Conservation (phyloP, 371 early-diverging fungal genomes). For the Conidiobolus incongruus region DNA sequence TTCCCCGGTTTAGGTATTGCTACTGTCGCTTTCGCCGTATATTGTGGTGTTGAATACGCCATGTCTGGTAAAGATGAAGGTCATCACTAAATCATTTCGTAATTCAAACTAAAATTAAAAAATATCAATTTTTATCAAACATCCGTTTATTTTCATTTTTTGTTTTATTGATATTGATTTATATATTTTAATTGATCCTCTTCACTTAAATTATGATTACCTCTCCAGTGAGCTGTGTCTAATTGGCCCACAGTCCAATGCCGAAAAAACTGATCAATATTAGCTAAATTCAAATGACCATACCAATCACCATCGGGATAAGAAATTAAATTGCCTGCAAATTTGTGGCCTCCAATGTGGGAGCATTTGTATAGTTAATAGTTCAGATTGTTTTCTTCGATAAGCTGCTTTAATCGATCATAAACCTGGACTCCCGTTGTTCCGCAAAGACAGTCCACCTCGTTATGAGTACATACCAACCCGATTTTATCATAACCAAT, state of each 20-base stretch:
- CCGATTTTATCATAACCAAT: too few species aligned
- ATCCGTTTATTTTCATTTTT: too few species aligned
- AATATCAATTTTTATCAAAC: too few species aligned
- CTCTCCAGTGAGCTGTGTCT: background rate
- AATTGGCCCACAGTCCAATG: background rate
- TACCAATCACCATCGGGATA: constrained; percentile 1
- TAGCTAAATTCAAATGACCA: background rate
- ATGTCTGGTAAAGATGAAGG: background rate
- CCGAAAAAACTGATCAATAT: background rate
- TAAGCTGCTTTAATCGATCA: background rate
- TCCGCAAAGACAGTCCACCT: constrained; percentile 3
- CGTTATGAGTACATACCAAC: constrained; percentile 5
- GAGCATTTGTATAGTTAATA: background rate
- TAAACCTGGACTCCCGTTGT: background rate
- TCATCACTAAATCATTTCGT: background rate
- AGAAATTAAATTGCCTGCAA: background rate
- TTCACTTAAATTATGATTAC: background rate
- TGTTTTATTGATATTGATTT: too few species aligned
- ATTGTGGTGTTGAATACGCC: constrained; percentile 45
- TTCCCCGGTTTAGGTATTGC: constrained; percentile 76
- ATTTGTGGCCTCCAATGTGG: constrained; percentile 4
- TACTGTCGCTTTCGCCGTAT: constrained; percentile 51
- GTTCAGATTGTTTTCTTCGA: background rate
- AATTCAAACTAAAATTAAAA: too few species aligned
- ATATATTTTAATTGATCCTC: too few species aligned